These are phyloP conservation scores for Ophiocordyceps camponoti-saundersi DNA, from an alignment of 2,329 filamentous ascomycete genomes.

Conservation along the genomic window DNA sequence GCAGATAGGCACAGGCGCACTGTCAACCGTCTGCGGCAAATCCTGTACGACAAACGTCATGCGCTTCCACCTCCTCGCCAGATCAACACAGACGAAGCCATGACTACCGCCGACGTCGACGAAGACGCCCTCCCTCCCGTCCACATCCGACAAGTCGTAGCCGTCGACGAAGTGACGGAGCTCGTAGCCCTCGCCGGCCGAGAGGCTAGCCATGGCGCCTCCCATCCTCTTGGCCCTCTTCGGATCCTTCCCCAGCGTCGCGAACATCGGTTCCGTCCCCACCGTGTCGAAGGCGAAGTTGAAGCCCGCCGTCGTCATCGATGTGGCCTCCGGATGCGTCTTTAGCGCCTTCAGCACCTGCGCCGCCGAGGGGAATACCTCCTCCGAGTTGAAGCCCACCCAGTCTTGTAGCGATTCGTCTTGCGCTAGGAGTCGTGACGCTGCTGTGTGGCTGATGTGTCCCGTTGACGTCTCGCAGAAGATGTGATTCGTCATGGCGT, in stretches of 20 bases:
- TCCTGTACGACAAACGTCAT: constrained; percentile 41
- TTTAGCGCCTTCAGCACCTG: constrained; percentile 27
- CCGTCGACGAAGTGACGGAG: constrained; percentile 32
- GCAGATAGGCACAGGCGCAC: constrained; percentile 24
- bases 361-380: constrained; percentile 31
- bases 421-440: constrained; percentile 31
- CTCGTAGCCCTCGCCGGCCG: constrained; percentile 38
- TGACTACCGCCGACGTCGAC: constrained; percentile 43
- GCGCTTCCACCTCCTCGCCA: constrained; percentile 31
- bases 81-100: constrained; percentile 37
- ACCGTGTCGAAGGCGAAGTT: constrained; percentile 31
- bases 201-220: constrained; percentile 35
- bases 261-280: constrained; percentile 35
- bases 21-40: constrained; percentile 27
- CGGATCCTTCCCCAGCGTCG: constrained; percentile 30
- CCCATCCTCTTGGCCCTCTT: constrained; percentile 32
- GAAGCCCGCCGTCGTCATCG: constrained; percentile 31
- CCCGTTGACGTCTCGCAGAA: constrained; percentile 34
- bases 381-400: constrained; percentile 37
- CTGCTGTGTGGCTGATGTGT: constrained; percentile 35
- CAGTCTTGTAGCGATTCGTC: constrained; percentile 32
- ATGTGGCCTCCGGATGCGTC: constrained; percentile 27
- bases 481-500: constrained; percentile 39
- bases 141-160: constrained; percentile 33
- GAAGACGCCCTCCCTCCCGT: constrained; percentile 26